Percentiles rank a stretch among this genome's conserved stretches.
These are phyloP conservation scores for Fragaria ananassa DNA, from an alignment of 306 rosid species.

Conservation along the genomic window DNA sequence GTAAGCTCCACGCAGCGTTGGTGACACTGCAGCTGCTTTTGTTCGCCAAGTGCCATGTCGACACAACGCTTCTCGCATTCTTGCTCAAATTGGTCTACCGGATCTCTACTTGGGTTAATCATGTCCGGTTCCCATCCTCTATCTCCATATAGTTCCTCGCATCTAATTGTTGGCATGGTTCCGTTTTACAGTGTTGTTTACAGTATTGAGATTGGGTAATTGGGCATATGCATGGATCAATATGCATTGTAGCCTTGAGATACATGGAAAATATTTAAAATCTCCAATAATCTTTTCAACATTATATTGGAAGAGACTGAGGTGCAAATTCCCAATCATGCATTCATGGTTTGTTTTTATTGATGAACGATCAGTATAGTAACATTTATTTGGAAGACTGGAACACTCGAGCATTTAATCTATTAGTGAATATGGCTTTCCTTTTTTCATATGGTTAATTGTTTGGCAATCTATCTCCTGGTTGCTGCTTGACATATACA, in stretches of 20 bases:
- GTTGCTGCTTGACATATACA: too few relatives aligned
- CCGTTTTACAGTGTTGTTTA: not conserved
- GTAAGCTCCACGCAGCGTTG: not conserved
- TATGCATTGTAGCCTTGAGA: not conserved
- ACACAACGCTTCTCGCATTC: not conserved
- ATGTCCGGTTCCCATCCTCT: not conserved
- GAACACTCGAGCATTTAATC: too few relatives aligned
- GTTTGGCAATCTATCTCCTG: too few relatives aligned
- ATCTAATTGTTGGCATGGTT: not conserved
- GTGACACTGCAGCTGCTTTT: not conserved
- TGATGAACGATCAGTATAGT: too few relatives aligned
- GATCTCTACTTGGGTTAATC: not conserved
- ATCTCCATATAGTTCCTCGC: not conserved
- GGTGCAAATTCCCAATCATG: not conserved
- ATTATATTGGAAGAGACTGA: not conserved
- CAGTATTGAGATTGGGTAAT: not conserved
- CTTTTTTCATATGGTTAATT: too few relatives aligned
- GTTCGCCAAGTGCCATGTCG: not conserved
- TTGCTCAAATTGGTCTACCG: not conserved
- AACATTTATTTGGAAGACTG: too few relatives aligned
- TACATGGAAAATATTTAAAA: too few relatives aligned
- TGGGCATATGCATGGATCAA: not conserved
- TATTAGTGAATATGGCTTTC: too few relatives aligned
- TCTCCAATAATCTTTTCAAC: not conserved
- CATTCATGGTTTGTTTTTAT: too few relatives aligned